A percentile compares a stretch with the other conserved stretches of the same genome.
Evolutionary conservation across 495 filamentous ascomycete species (phyloP).

Genomic region (Rhizodiscina lignyota): DNA sequence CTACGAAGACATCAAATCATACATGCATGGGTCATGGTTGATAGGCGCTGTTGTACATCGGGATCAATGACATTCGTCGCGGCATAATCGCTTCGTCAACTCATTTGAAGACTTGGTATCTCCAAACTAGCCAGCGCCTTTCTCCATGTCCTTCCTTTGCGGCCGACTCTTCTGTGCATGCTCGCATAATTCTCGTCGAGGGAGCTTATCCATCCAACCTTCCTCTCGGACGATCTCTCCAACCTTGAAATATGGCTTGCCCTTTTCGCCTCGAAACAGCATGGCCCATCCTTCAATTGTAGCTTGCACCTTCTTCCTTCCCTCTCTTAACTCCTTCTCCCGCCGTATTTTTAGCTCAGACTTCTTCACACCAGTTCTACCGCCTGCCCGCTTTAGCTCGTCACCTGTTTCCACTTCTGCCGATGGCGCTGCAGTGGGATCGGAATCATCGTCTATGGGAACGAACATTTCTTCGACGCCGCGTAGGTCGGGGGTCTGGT

Average conservation of each 20-base stretch:
- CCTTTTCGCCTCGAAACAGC: constrained; percentile 49
- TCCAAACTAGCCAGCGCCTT: too few relatives aligned
- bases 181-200: constrained; percentile 19
- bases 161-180: constrained; percentile 21
- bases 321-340: constrained; percentile 31
- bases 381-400: constrained; percentile 23
- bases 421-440: constrained; percentile 1
- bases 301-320: constrained; percentile 36
- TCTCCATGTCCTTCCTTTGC: constrained; percentile 11
- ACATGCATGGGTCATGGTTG: too few relatives aligned
- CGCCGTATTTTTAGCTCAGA: constrained; percentile 29
- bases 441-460: constrained; percentile 39
- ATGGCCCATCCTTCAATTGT: constrained; percentile 47
- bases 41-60: too few relatives aligned
- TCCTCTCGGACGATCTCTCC: constrained; percentile 20
- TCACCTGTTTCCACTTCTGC: constrained; percentile 21
- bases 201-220: constrained; percentile 21
- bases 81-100: too few relatives aligned
- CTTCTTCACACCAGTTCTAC: constrained; percentile 37
- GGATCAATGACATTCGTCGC: too few relatives aligned
- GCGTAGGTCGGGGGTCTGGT: constrained; percentile 63
- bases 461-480: constrained; percentile 86
- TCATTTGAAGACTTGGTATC: too few relatives aligned
- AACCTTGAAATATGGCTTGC: constrained; percentile 23
- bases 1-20: too few relatives aligned